These are phyloP conservation scores for Vanrija sp. DNA, from an alignment of 1,284 basidiomycete genomes.

Conservation along the genomic window DNA sequence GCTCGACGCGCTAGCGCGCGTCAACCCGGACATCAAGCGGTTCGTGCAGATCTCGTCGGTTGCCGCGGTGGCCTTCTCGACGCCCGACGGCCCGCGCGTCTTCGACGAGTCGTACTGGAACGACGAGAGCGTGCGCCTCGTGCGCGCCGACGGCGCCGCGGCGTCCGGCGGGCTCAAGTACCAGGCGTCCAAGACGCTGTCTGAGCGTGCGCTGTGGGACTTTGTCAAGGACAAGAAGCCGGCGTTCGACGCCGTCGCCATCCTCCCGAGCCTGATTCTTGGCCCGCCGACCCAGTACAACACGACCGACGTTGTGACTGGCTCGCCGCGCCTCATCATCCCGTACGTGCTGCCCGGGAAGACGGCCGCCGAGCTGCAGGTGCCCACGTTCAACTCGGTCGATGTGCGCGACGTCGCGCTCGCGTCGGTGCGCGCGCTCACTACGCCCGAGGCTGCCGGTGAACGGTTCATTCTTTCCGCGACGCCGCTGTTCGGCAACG, in stretches of 20 bases:
- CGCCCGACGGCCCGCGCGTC: too few relatives aligned
- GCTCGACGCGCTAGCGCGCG: neutral
- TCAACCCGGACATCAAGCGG: neutral
- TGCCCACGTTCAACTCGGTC: neutral
- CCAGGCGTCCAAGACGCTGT: neutral
- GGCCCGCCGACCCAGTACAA: neutral
- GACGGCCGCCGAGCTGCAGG: too few relatives aligned
- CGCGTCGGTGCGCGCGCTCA: slow-evolving; percentile 57
- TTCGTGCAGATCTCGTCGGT: neutral
- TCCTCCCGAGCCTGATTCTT: slow-evolving; percentile 1
- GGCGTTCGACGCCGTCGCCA: slow-evolving; percentile 7
- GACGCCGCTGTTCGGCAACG: slow-evolving; percentile 41
- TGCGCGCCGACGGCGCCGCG: neutral
- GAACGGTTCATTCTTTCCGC: slow-evolving; percentile 57
- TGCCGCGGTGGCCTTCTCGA: neutral
- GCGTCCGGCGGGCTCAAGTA: neutral
- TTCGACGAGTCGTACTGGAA: neutral
- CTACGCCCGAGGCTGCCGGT: slow-evolving; percentile 56
- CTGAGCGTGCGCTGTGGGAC: neutral
- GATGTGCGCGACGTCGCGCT: slow-evolving; percentile 48
- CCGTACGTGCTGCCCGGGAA: too few relatives aligned
- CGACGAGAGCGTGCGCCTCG: slow-evolving; percentile 1
- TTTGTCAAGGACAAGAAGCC: neutral
- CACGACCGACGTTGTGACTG: slow-evolving; percentile 8
- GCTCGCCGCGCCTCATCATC: too few relatives aligned